Percentiles rank a stretch among this genome's conserved stretches.
Evolutionary conservation across 1,284 basidiomycete genomes (phyloP).

Genomic region (Grifola frondosa): DNA sequence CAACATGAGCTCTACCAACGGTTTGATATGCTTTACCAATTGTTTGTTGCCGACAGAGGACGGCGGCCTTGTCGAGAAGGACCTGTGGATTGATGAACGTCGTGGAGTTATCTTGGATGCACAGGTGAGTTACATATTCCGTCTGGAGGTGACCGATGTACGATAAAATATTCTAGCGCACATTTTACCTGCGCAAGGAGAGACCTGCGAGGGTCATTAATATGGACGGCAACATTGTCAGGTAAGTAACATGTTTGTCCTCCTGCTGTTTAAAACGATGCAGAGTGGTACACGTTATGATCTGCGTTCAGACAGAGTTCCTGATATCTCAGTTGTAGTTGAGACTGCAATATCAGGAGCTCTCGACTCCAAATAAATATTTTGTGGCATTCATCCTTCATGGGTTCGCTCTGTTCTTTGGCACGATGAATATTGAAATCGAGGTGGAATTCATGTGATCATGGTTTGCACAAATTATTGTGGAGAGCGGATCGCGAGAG

Average conservation of each 20-base stretch:
- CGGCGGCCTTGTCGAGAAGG: conserved; percentile 64
- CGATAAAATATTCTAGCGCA: conserved; percentile 41
- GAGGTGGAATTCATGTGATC: no score
- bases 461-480: no score
- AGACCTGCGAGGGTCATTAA: conserved; percentile 65
- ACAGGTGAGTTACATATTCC: conserved; percentile 46
- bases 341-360: no score
- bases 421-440: no score
- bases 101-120: conserved; percentile 71
- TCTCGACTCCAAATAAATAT: no score
- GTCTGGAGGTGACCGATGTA: background rate
- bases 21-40: conserved; percentile 82
- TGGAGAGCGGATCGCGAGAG: conserved; percentile 2
- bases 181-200: conserved; percentile 63
- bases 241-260: conserved; percentile 38
- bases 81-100: conserved; percentile 76
- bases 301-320: no score
- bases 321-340: no score
- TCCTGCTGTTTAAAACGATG: background rate
- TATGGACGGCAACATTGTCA: conserved; percentile 71
- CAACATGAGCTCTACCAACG: conserved; percentile 48
- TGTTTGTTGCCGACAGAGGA: conserved; percentile 76
- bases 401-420: no score
- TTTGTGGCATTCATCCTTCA: no score
- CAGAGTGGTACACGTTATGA: background rate